phyloP scores from a whole-genome alignment of 1,139 yeast species.

The Pichia sp. region DNA sequence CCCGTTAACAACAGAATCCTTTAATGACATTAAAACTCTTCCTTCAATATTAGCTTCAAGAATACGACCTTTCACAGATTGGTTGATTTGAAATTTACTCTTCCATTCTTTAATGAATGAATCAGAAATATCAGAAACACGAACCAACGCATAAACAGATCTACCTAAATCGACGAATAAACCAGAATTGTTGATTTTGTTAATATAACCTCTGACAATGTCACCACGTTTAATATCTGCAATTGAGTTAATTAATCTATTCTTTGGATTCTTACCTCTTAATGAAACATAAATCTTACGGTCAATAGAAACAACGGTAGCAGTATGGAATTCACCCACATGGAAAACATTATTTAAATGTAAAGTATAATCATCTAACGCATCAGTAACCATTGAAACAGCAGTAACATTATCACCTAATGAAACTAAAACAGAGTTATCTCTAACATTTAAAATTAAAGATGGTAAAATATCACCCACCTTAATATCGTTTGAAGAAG shows the following conservation, averaged over 20 bases:
- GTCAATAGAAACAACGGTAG: constrained; percentile 54
- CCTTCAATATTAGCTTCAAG: constrained; percentile 57
- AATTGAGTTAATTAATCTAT: constrained; percentile 43
- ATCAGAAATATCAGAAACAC: constrained; percentile 78
- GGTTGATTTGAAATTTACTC: constrained; percentile 61
- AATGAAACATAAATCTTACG: constrained; percentile 61
- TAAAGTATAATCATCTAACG: constrained; percentile 62
- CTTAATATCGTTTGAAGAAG: constrained; percentile 44
- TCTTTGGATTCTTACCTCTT: constrained; percentile 46
- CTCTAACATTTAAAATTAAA: constrained; percentile 56
- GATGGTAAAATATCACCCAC: constrained; percentile 63
- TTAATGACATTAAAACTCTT: constrained; percentile 69
- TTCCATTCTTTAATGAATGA: constrained; percentile 84
- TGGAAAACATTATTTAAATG: constrained; percentile 48
- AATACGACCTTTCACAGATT: constrained; percentile 72
- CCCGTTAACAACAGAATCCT: constrained; percentile 75
- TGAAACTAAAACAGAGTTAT: constrained; percentile 59
- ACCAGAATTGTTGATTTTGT: constrained; percentile 71
- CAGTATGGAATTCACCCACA: constrained; percentile 53
- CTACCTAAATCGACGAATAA: constrained; percentile 74
- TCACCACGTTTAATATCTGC: constrained; percentile 65
- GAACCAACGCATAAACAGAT: constrained; percentile 69
- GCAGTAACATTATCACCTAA: constrained; percentile 60
- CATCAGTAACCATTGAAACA: constrained; percentile 69
- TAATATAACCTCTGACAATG: constrained; percentile 72